Base-by-base conservation (phyloP, 495 filamentous ascomycete genomes). In the Schizothecium vesticola region DNA sequence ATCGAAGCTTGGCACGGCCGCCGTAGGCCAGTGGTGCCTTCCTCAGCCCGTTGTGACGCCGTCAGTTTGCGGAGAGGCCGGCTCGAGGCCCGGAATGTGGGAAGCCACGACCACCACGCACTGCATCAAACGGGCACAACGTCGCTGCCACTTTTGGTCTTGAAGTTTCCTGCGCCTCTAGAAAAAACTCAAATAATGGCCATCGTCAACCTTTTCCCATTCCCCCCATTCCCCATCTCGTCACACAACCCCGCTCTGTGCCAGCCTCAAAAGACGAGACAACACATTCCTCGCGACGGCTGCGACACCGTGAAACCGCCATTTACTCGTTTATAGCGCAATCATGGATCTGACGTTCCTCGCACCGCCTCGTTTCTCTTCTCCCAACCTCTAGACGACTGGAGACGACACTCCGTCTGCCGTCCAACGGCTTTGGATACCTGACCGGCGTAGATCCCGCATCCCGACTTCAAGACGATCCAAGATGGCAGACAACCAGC, bases 1-100 rank as follows among this genome's bases (percentile, higher is more conserved):
- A 25, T 61, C 22, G 33, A 55, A 26, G 61, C 61, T 63, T 63
- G 61, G 61, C 61, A 63, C 13, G 29, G 61, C 59, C 59, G 59
- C 26, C n/a, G 59, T 12, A 23, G 28, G 24, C 26, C 16, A n/a
- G 60, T 29, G 12, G 28, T 10, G 23, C 33, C 61, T 16, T 26
- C 29, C 61, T 10, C 23, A 19, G 13, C 33, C 61, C 61, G 28
- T 19, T 21, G 33, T 43, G 33, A 16, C 33, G 36, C 61, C 61
- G 19, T 22, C 24, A 28, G 21, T 31, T 31, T 13, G 26, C 29
- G 16, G 12, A 21, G 25, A 25, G 21, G 29, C 33, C 29, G 33
- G 36, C 23, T 23, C 22, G 33, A 13, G 61, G 61, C 19, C 29
- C 16, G 33, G 21, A 19, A 63, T n/a, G 29, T 43, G 33, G 24